Conservation (phyloP, 2,329 filamentous ascomycete genomes). For the Fusarium sp. region DNA sequence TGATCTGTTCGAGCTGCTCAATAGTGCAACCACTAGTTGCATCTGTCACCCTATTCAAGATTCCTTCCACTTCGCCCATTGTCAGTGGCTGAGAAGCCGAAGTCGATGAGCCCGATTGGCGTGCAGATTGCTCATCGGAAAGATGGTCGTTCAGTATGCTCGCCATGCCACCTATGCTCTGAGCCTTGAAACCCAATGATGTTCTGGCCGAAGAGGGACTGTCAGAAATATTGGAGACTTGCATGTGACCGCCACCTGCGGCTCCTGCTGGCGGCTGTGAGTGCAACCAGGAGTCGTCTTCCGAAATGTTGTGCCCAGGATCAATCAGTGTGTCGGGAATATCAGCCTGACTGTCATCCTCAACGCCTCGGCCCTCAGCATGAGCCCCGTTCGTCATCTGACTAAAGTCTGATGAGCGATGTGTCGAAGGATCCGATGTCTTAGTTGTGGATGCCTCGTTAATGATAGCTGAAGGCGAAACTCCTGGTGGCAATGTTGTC, state of each 20-base stretch:
- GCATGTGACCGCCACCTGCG: conserved; percentile 52
- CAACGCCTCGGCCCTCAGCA: conserved; percentile 55
- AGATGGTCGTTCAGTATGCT: conserved; percentile 57
- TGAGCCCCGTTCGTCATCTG: conserved; percentile 77
- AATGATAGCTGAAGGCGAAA: conserved; percentile 68
- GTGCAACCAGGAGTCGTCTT: conserved; percentile 67
- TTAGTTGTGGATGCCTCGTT: conserved; percentile 97
- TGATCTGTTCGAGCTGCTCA: conserved; percentile 95
- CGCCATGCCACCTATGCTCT: conserved; percentile 43
- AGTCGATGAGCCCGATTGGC: conserved; percentile 52
- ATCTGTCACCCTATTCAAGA: conserved; percentile 73
- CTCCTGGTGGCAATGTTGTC: conserved; percentile 67
- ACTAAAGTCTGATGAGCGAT: conserved; percentile 72
- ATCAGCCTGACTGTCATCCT: conserved; percentile 52
- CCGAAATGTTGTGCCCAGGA: conserved; percentile 61
- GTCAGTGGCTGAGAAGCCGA: conserved; percentile 61
- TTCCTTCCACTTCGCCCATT: conserved; percentile 64
- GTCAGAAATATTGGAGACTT: conserved; percentile 44
- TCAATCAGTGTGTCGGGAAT: conserved; percentile 67
- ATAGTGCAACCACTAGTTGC: conserved; percentile 83
- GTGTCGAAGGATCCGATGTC: conserved; percentile 76
- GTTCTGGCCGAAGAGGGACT: conserved; percentile 53
- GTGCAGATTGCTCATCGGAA: conserved; percentile 51
- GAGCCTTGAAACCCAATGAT: conserved; percentile 51
- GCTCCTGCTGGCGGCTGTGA: conserved; percentile 68